Conservation (phyloP, 2,329 filamentous ascomycete genomes). For the Colletotrichum magnum region DNA sequence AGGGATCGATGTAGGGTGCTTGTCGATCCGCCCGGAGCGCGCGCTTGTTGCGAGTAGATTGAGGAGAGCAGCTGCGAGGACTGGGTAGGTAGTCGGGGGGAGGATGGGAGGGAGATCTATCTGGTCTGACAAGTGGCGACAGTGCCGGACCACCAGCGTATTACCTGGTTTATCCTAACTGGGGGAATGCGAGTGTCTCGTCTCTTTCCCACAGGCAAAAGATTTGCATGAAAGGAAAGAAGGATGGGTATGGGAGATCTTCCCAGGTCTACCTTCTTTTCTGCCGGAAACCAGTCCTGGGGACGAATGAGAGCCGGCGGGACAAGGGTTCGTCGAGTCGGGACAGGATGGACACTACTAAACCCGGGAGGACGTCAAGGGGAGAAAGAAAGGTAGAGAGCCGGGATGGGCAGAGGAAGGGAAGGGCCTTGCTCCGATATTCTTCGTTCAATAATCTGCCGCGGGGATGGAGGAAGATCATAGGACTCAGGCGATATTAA, state of each 20-base stretch:
- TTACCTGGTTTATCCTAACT: neutral
- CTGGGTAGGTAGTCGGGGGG: neutral
- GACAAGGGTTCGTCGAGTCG: slow-evolving; percentile 8
- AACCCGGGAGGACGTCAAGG: neutral
- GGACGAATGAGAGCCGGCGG: slow-evolving; percentile 9
- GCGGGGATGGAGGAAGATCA: slow-evolving; percentile 32
- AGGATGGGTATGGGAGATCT: neutral
- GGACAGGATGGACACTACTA: neutral
- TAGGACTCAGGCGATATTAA: slow-evolving; percentile 30
- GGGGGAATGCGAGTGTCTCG: neutral
- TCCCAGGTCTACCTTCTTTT: slow-evolving; percentile 3
- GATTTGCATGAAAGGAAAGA: slow-evolving; percentile 33
- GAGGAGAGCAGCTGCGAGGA: slow-evolving; percentile 23
- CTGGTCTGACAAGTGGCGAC: no score
- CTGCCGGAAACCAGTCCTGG: slow-evolving; percentile 29
- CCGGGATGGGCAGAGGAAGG: slow-evolving; percentile 5
- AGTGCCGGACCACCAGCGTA: no score
- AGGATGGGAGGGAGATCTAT: slow-evolving; percentile 8
- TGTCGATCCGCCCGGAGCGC: slow-evolving; percentile 30
- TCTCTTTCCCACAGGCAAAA: slow-evolving; percentile 7
- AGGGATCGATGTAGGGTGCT: slow-evolving; percentile 23
- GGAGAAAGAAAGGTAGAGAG: neutral
- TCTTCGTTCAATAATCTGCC: neutral
- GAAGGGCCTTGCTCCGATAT: slow-evolving; percentile 19
- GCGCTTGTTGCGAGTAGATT: slow-evolving; percentile 30